A percentile compares a stretch with the other conserved stretches of the same genome.
Evolutionary conservation across 1,284 basidiomycete species (phyloP).

Genomic region (Ceratobasidium sp.): DNA sequence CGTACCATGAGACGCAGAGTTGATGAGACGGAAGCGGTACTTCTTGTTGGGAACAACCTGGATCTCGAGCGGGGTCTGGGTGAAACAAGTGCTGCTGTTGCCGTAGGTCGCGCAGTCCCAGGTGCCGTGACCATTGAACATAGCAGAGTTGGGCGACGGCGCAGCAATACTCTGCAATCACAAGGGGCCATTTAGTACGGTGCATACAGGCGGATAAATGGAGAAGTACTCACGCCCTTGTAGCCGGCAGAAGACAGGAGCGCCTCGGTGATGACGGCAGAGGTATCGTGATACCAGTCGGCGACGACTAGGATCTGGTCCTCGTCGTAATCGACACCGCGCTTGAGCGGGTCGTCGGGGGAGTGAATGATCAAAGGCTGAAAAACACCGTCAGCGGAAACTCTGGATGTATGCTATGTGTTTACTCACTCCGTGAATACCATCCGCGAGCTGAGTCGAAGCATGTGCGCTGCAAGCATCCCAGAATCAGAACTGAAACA

Average conservation of each 20-base stretch:
- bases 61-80: conserved; percentile 46
- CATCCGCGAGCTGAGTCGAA: conserved; percentile 50
- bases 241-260: conserved; percentile 36
- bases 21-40: conserved; percentile 57
- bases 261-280: conserved; percentile 40
- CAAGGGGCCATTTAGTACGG: conserved; percentile 45
- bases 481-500: conserved; percentile 51
- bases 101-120: conserved; percentile 45
- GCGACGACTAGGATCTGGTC: conserved; percentile 35
- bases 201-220: conserved; percentile 22
- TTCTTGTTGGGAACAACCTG: conserved; percentile 48
- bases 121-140: conserved; percentile 54
- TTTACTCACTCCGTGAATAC: conserved; percentile 49
- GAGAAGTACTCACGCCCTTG: conserved; percentile 14
- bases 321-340: conserved; percentile 52
- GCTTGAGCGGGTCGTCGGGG: conserved; percentile 50
- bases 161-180: conserved; percentile 46
- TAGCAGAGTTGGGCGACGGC: conserved; percentile 52
- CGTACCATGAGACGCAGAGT: conserved; percentile 52
- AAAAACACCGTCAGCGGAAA: not conserved
- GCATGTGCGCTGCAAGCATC: conserved; percentile 47
- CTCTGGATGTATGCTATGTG: conserved; percentile 38
- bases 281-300: conserved; percentile 50
- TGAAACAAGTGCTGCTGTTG: conserved; percentile 46
- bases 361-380: conserved; percentile 51